Evolutionary conservation across 192 early-diverging fungal genomes (phyloP).

Genomic region (Thamnidium elegans): DNA sequence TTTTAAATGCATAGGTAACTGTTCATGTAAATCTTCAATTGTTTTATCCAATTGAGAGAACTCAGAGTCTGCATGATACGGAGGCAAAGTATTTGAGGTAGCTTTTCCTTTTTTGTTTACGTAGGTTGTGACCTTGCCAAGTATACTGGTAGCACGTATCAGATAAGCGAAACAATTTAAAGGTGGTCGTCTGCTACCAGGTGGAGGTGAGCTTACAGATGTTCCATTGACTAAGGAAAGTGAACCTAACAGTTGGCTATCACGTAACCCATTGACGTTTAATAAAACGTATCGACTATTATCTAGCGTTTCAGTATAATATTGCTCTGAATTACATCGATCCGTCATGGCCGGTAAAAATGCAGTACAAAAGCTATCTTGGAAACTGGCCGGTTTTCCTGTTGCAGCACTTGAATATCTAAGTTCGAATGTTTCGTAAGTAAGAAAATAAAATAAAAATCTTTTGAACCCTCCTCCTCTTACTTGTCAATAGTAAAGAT

Average conservation of each 20-base stretch:
- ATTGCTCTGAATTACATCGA: neutral
- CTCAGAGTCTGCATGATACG: slow-evolving; percentile 45
- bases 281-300: neutral
- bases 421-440: neutral
- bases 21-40: slow-evolving; percentile 38
- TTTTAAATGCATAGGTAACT: slow-evolving; percentile 30
- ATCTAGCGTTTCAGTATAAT: slow-evolving; percentile 6
- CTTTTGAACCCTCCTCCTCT: neutral
- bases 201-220: neutral
- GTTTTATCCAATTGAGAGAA: slow-evolving; percentile 39
- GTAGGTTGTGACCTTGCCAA: slow-evolving; percentile 44
- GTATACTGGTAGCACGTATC: slow-evolving; percentile 38
- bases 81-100: slow-evolving; percentile 22
- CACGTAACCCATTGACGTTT: neutral
- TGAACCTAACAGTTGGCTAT: neutral
- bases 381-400: slow-evolving; percentile 49
- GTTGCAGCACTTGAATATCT: slow-evolving; percentile 39
- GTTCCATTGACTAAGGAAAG: neutral
- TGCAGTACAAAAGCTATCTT: slow-evolving; percentile 47
- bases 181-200: neutral
- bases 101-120: slow-evolving; percentile 42
- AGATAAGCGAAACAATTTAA: slow-evolving; percentile 33
- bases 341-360: slow-evolving; percentile 38
- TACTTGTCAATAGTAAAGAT: slow-evolving; percentile 51
- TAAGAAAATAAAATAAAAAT: neutral